Conservation (phyloP, 2,329 filamentous ascomycete genomes). For the Fusarium fujikuroi region DNA sequence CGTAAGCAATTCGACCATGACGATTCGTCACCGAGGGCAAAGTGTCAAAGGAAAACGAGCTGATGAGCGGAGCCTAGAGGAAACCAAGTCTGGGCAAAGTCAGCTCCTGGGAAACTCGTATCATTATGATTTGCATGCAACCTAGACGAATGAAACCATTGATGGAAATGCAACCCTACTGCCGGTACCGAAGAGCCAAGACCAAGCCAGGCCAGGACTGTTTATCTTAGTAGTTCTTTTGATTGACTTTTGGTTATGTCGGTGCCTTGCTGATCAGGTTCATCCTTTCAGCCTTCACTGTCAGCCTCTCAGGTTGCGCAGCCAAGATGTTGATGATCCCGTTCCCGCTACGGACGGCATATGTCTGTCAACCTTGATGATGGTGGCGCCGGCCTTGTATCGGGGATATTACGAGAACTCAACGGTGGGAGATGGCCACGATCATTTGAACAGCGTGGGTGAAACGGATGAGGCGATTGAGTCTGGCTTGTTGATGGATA, state of each 20-base stretch:
- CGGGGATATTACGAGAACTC: constrained; percentile 17
- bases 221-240: not conserved
- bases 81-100: not conserved
- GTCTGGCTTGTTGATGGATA: constrained; percentile 2
- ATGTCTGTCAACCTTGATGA: constrained; percentile 24
- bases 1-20: constrained; percentile 18
- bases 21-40: not conserved
- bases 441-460: constrained; percentile 3
- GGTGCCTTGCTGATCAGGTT: constrained; percentile 20
- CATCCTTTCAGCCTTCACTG: not conserved
- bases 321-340: constrained; percentile 1
- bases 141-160: constrained; percentile 17
- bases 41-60: constrained; percentile 1
- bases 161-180: constrained; percentile 10
- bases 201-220: not conserved
- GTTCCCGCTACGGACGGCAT: constrained; percentile 11
- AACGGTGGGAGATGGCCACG: not conserved
- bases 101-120: not conserved
- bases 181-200: not conserved
- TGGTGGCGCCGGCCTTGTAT: constrained; percentile 33
- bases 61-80: constrained; percentile 17
- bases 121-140: constrained; percentile 30
- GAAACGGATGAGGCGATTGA: constrained; percentile 12
- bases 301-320: not conserved
- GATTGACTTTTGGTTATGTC: not conserved